Conservation (phyloP, 2,329 filamentous ascomycete genomes). For the Arthrobotrys megalospora region DNA sequence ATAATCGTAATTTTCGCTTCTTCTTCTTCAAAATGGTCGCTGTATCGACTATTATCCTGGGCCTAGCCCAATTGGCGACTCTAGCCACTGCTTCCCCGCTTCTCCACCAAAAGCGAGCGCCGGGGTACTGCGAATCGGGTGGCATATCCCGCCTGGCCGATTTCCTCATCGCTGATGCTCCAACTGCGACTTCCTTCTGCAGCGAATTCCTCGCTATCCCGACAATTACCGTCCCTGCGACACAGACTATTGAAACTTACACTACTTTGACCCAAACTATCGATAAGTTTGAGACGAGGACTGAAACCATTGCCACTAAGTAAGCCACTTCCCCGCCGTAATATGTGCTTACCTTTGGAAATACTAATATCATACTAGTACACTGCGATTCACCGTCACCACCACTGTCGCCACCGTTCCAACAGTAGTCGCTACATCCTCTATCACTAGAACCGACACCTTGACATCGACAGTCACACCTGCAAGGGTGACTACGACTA, state of each 20-base stretch:
- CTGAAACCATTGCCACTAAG: conserved; percentile 17
- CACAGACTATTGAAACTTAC: conserved; percentile 19
- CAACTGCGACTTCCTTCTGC: conserved; percentile 22
- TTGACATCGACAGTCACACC: conserved; percentile 21
- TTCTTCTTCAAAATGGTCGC: neutral
- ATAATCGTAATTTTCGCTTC: neutral
- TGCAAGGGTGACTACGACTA: neutral
- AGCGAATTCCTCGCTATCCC: conserved; percentile 27
- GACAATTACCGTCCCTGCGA: conserved; percentile 25
- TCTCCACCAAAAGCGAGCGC: conserved; percentile 4
- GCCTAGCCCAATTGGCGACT: conserved; percentile 16
- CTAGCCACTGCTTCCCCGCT: conserved; percentile 19
- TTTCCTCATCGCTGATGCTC: neutral
- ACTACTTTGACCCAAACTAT: conserved; percentile 17
- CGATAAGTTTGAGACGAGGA: conserved; percentile 24
- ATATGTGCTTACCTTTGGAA: neutral
- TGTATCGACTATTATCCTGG: neutral
- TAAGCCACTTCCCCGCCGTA: neutral
- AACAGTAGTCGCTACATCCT: conserved; percentile 1
- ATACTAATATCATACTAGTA: conserved; percentile 3
- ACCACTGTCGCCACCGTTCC: conserved; percentile 24
- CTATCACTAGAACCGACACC: neutral
- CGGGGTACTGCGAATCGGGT: conserved; percentile 20
- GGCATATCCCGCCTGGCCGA: conserved; percentile 15
- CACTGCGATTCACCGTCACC: conserved; percentile 8